These are phyloP conservation scores for Phylloporus sp. DNA, from an alignment of 768 basidiomycete species.

Conservation along the genomic window DNA sequence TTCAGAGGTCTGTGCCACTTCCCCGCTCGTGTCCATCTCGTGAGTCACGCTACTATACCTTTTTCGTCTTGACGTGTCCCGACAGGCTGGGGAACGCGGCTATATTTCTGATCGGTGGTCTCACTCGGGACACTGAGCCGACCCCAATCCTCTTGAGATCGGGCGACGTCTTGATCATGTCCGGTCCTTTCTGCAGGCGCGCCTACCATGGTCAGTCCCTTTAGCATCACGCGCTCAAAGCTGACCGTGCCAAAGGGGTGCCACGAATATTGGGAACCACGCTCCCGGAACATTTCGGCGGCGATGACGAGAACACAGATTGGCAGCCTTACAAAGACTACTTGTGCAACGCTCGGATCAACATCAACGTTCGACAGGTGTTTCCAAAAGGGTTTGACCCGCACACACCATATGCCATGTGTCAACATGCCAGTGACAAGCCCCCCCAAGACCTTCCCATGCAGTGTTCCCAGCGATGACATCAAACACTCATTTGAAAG, in stretches of 20 bases:
- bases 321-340: slow-evolving; percentile 66
- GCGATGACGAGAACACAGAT: slow-evolving; percentile 28
- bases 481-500: slow-evolving; percentile 3
- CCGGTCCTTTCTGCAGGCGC: slow-evolving; percentile 75
- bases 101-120: slow-evolving; percentile 84
- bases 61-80: background rate
- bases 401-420: background rate
- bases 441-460: background rate
- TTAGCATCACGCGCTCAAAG: background rate
- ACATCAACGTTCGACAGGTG: slow-evolving; percentile 88
- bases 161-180: slow-evolving; percentile 92
- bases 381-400: slow-evolving; percentile 67
- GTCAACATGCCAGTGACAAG: background rate
- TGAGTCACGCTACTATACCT: slow-evolving; percentile 25
- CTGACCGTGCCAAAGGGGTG: slow-evolving; percentile 47
- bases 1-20: slow-evolving; percentile 88
- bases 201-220: slow-evolving; percentile 81
- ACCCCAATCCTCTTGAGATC: slow-evolving; percentile 81
- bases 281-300: slow-evolving; percentile 59
- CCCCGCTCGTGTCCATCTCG: slow-evolving; percentile 93
- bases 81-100: slow-evolving; percentile 81
- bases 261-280: slow-evolving; percentile 84
- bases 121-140: slow-evolving; percentile 72
- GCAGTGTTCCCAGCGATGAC: background rate
- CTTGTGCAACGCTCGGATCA: slow-evolving; percentile 68